A percentile compares a stretch with the other conserved stretches of the same genome.
Conservation (phyloP, 2,329 filamentous ascomycete species). For the Alternaria alternata region DNA sequence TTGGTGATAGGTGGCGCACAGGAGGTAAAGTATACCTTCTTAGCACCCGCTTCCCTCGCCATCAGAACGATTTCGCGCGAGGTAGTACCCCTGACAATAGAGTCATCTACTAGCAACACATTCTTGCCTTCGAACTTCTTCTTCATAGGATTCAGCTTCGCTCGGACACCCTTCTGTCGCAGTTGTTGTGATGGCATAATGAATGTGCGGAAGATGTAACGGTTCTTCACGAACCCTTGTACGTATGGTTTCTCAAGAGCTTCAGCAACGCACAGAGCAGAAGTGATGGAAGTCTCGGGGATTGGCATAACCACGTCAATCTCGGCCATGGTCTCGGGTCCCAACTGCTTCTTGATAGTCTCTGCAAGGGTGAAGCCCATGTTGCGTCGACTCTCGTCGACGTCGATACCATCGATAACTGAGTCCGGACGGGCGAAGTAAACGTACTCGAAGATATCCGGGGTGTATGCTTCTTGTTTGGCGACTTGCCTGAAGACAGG, state of each 20-base stretch:
- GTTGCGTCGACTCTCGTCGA: constrained; percentile 81
- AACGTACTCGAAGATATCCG: constrained; percentile 87
- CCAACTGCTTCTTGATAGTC: constrained; percentile 72
- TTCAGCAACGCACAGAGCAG: constrained; percentile 78
- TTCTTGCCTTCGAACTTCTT: constrained; percentile 83
- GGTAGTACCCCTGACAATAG: constrained; percentile 86
- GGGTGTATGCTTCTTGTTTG: constrained; percentile 73
- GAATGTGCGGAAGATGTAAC: constrained; percentile 88
- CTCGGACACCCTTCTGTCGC: constrained; percentile 83
- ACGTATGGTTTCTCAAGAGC: constrained; percentile 78
- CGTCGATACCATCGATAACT: constrained; percentile 85
- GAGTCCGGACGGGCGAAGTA: constrained; percentile 87
- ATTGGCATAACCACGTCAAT: constrained; percentile 89
- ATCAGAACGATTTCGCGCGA: constrained; percentile 81
- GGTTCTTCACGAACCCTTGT: constrained; percentile 87
- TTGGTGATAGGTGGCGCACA: constrained; percentile 85
- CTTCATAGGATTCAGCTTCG: constrained; percentile 87
- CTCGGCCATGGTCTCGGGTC: constrained; percentile 72
- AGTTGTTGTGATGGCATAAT: constrained; percentile 85
- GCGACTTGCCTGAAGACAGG: constrained; percentile 81
- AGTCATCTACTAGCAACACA: constrained; percentile 87
- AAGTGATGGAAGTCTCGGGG: constrained; percentile 82
- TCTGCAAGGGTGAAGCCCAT: constrained; percentile 86
- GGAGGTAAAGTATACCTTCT: constrained; percentile 81
- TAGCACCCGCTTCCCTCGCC: constrained; percentile 84